Percentiles rank a stretch among this genome's conserved stretches.
These are phyloP conservation scores for Platanthera zijinensis DNA, from an alignment of 106 monocot genomes.

Conservation along the genomic window DNA sequence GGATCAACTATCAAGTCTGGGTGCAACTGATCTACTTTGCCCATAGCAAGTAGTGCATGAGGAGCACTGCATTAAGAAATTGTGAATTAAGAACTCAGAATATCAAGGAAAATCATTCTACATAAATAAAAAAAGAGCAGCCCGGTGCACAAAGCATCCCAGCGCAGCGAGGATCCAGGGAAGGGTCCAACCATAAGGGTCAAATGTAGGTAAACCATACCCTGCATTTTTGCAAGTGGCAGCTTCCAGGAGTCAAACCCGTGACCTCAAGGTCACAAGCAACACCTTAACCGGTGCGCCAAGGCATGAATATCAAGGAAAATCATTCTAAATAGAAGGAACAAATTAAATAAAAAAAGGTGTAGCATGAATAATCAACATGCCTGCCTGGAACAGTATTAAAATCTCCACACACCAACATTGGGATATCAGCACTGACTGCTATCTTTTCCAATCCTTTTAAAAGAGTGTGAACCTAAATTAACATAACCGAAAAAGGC, in stretches of 20 bases:
- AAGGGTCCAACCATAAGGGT: no score
- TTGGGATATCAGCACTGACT: constrained; percentile 88
- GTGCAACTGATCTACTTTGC: constrained; percentile 75
- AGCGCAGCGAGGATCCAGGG: no score
- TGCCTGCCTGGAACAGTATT: constrained; percentile 86
- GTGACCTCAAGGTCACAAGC: no score
- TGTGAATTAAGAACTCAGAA: neutral
- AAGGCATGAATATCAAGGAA: neutral
- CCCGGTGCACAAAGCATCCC: no score
- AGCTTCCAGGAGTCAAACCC: no score
- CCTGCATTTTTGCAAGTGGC: no score
- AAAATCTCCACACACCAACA: constrained; percentile 99
- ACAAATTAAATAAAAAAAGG: neutral
- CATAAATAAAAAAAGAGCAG: neutral
- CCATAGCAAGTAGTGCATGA: constrained; percentile 80
- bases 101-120: neutral
- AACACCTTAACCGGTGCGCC: no score
- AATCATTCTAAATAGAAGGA: neutral
- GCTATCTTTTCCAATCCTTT: constrained; percentile 95
- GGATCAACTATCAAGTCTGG: constrained; percentile 82
- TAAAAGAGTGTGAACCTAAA: constrained; percentile 86
- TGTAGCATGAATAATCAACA: neutral
- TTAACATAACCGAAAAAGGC: neutral
- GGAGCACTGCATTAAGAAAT: constrained; percentile 48
- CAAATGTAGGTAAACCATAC: no score